Conservation (phyloP, 768 basidiomycete genomes). For the Lentinus tigrinus region DNA sequence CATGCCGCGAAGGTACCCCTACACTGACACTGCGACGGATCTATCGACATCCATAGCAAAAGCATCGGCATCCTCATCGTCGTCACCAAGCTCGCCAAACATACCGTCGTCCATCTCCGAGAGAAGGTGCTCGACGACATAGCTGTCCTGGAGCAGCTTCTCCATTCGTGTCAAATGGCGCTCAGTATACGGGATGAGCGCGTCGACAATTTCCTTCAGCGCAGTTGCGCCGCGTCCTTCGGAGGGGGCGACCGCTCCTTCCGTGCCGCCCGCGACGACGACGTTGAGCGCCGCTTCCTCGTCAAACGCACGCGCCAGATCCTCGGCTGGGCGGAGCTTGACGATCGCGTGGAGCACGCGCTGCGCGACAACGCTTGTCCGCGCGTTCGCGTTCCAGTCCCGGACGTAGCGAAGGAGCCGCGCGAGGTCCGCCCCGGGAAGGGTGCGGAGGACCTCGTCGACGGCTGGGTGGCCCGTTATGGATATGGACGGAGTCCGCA, state of each 20-base stretch:
- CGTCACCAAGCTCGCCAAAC: constrained; percentile 47
- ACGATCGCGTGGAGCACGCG: constrained; percentile 77
- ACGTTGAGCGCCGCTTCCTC: constrained; percentile 18
- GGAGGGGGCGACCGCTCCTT: neutral
- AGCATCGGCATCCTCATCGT: constrained; percentile 34
- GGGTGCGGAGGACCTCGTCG: constrained; percentile 76
- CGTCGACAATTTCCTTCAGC: constrained; percentile 78
- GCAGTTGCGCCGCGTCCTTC: constrained; percentile 25
- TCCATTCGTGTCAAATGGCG: constrained; percentile 87
- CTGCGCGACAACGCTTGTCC: constrained; percentile 84
- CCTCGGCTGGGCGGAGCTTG: constrained; percentile 71
- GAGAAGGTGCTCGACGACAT: constrained; percentile 87
- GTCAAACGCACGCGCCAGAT: constrained; percentile 66
- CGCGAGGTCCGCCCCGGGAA: constrained; percentile 72
- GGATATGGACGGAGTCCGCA: constrained; percentile 38
- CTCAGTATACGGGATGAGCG: constrained; percentile 91
- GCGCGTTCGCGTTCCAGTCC: constrained; percentile 95
- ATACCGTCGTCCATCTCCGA: constrained; percentile 86
- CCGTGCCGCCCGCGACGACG: constrained; percentile 21
- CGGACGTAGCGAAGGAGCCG: constrained; percentile 79
- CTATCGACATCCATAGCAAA: constrained; percentile 13
- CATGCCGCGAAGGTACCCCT: neutral
- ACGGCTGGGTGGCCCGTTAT: constrained; percentile 72
- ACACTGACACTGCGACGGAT: constrained; percentile 12
- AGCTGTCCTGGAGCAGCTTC: constrained; percentile 89